phyloP scores from a whole-genome alignment of 163 green algal genomes.

The Scenedesmus sp. region DNA sequence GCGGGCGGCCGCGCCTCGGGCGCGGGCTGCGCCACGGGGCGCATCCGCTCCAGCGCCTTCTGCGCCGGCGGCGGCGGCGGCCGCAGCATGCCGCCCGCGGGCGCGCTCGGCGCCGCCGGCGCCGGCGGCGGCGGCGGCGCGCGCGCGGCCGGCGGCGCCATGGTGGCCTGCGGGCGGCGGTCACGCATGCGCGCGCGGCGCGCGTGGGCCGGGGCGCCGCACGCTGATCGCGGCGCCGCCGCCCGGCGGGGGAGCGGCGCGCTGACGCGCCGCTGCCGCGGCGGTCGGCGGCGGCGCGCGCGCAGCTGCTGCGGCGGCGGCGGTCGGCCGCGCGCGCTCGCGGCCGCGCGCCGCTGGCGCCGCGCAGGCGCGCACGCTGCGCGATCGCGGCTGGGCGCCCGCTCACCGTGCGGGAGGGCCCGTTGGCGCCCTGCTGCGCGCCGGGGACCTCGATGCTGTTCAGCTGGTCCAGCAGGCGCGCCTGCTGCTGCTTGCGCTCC shows the following conservation, averaged over 20 bases:
- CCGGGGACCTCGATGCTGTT: constrained; percentile 38
- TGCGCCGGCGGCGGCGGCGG: constrained; percentile 21
- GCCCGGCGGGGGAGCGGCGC: too few relatives aligned
- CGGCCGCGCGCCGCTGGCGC: too few relatives aligned
- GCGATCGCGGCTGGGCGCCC: too few relatives aligned
- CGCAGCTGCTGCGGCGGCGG: constrained; percentile 3
- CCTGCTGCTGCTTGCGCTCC: constrained; percentile 71
- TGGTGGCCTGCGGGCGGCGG: constrained; percentile 10
- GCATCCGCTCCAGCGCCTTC: background rate
- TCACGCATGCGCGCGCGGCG: too few relatives aligned
- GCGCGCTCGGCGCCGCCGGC: background rate
- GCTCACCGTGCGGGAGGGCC: too few relatives aligned
- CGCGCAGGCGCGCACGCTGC: too few relatives aligned
- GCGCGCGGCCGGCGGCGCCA: background rate
- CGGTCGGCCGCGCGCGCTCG: too few relatives aligned
- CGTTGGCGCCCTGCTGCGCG: too few relatives aligned
- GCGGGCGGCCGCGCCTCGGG: constrained; percentile 1
- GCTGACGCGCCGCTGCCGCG: too few relatives aligned
- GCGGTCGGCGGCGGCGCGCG: too few relatives aligned
- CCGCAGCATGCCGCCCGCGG: background rate
- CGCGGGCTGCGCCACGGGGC: constrained; percentile 21
- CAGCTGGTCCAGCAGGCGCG: constrained; percentile 65
- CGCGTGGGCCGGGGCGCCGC: too few relatives aligned
- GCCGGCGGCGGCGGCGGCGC: background rate
- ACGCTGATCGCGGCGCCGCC: too few relatives aligned